Percentiles rank a stretch among this genome's conserved stretches.
Evolutionary conservation across 495 filamentous ascomycete genomes (phyloP).

Genomic region (Cetradonia linearis): DNA sequence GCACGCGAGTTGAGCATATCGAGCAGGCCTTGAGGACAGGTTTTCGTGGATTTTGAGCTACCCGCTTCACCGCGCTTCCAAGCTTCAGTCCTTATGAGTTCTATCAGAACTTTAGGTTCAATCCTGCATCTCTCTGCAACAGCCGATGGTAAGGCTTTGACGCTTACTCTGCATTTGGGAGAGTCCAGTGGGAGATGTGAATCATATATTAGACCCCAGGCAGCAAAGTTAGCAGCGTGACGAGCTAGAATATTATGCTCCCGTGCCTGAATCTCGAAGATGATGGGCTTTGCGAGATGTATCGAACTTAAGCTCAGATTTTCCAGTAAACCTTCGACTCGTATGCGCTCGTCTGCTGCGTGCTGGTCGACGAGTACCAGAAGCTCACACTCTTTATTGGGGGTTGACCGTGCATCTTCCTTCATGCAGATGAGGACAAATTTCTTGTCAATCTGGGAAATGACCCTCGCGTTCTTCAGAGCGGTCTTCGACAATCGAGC

Average conservation of each 20-base stretch:
- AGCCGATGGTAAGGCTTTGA: constrained; percentile 52
- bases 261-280: constrained; percentile 48
- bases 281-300: constrained; percentile 41
- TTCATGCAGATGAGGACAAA: constrained; percentile 65
- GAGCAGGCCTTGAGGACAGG: constrained; percentile 58
- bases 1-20: constrained; percentile 85
- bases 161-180: constrained; percentile 31
- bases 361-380: constrained; percentile 88
- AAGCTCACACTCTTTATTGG: constrained; percentile 19
- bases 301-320: constrained; percentile 36
- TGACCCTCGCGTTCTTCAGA: constrained; percentile 52
- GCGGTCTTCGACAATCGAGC: constrained; percentile 57
- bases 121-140: constrained; percentile 67
- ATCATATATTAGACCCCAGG: constrained; percentile 63
- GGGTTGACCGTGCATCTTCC: constrained; percentile 1
- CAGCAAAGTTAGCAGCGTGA: constrained; percentile 46
- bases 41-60: background rate
- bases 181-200: background rate
- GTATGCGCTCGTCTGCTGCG: constrained; percentile 81
- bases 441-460: constrained; percentile 81
- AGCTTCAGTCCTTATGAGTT: constrained; percentile 63
- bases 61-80: constrained; percentile 37
- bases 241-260: constrained; percentile 49
- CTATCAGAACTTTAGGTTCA: constrained; percentile 57
- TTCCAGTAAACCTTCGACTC: constrained; percentile 59